Conservation (phyloP, 176 grass and related monocot species). For the Oryza australiensis region DNA sequence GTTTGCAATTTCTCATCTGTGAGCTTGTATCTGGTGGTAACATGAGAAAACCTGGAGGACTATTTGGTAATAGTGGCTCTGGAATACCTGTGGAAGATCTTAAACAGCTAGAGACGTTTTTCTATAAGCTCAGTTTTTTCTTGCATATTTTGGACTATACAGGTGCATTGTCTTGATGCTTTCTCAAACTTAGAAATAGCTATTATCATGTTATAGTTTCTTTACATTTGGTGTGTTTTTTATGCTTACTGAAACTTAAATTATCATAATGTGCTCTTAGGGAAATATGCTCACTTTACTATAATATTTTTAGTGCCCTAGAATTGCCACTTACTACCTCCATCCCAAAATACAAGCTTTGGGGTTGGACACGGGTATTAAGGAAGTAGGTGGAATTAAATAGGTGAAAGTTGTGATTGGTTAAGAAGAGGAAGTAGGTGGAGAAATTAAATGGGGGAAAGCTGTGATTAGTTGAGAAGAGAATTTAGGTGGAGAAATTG, state of each 20-base stretch:
- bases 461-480: no score
- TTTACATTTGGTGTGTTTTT: slow-evolving; percentile 4
- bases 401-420: no score
- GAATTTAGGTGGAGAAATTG: no score
- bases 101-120: slow-evolving; percentile 96
- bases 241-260: background rate
- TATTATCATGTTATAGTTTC: slow-evolving; percentile 24
- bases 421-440: no score
- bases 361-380: no score
- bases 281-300: background rate
- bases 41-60: slow-evolving; percentile 89
- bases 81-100: slow-evolving; percentile 95
- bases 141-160: slow-evolving; percentile 99
- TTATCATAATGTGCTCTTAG: slow-evolving; percentile 5
- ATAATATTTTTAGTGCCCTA: slow-evolving; percentile 13
- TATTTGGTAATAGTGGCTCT: slow-evolving; percentile 98
- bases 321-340: background rate
- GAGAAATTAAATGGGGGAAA: no score
- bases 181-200: slow-evolving; percentile 22
- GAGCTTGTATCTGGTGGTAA: slow-evolving; percentile 97
- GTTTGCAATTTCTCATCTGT: slow-evolving; percentile 95
- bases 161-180: slow-evolving; percentile 44
- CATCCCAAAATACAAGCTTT: no score
- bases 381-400: no score
- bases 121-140: slow-evolving; percentile 99